Conservation (phyloP, 495 filamentous ascomycete genomes). For the Hypoxylon cercidicola region DNA sequence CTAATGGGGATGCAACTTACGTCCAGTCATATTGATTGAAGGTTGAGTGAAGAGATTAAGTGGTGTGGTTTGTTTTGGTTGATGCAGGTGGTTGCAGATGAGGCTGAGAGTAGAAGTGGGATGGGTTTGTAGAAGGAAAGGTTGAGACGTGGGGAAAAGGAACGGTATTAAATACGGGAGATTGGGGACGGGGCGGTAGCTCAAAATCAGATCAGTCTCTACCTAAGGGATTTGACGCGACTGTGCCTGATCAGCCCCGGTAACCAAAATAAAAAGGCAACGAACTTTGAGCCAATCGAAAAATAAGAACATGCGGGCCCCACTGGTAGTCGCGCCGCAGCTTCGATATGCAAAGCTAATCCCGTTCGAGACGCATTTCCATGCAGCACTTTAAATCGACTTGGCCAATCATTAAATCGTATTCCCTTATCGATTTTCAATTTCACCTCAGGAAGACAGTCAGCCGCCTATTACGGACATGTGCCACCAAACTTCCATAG, state of each 20-base stretch:
- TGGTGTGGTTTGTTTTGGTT: slow-evolving; percentile 45
- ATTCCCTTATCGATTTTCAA: slow-evolving; percentile 7
- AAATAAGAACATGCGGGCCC: slow-evolving; percentile 20
- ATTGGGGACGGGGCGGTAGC: slow-evolving; percentile 41
- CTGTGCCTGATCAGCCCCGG: slow-evolving; percentile 42
- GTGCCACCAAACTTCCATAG: too few species aligned
- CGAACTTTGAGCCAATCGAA: slow-evolving; percentile 24
- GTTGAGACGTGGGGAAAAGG: slow-evolving; percentile 56
- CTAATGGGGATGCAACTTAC: slow-evolving; percentile 69
- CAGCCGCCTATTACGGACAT: not conserved
- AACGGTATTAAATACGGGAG: slow-evolving; percentile 54
- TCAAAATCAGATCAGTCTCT: slow-evolving; percentile 58
- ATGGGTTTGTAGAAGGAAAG: slow-evolving; percentile 43
- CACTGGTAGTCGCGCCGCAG: slow-evolving; percentile 7
- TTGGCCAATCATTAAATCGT: slow-evolving; percentile 45
- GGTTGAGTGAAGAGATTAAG: slow-evolving; percentile 47
- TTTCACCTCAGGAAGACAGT: not conserved
- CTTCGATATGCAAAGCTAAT: slow-evolving; percentile 3
- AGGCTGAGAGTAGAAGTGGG: slow-evolving; percentile 53
- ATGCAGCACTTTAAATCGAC: slow-evolving; percentile 23
- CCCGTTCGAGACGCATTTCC: slow-evolving; percentile 16
- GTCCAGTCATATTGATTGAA: slow-evolving; percentile 87
- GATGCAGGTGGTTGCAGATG: slow-evolving; percentile 52
- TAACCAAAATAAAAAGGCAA: slow-evolving; percentile 47
- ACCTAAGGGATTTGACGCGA: slow-evolving; percentile 30